Evolutionary conservation across 306 rosid species (phyloP).

Genomic region (Ochetophila trinervis): DNA sequence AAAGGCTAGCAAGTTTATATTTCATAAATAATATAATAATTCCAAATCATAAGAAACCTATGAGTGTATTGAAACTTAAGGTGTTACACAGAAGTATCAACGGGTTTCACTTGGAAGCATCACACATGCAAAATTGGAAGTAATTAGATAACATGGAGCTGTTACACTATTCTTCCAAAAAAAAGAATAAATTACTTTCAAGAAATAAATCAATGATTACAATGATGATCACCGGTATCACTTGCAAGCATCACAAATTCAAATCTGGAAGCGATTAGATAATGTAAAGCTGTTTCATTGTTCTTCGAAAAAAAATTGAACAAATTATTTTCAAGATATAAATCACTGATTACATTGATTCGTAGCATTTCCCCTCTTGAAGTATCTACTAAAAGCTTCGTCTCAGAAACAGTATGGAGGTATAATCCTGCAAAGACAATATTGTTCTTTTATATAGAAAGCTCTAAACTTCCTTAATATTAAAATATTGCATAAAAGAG

Average conservation of each 20-base stretch:
- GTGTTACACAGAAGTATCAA: not conserved
- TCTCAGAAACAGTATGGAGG: conserved; percentile 70
- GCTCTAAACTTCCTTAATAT: no score
- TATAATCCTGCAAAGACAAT: conserved; percentile 52
- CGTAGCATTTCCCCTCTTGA: conserved; percentile 75
- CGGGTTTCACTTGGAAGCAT: not conserved
- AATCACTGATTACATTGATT: conserved; percentile 55
- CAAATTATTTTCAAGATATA: not conserved
- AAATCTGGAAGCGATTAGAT: conserved; percentile 5
- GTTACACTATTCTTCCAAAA: conserved; percentile 6
- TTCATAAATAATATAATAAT: not conserved
- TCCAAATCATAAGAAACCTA: conserved; percentile 10
- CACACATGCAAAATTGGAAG: not conserved
- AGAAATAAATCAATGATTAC: not conserved
- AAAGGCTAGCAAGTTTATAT: not conserved
- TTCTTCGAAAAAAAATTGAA: not conserved
- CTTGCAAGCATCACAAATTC: conserved; percentile 6
- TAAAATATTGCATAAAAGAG: no score
- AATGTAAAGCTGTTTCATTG: conserved; percentile 9
- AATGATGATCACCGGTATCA: not conserved
- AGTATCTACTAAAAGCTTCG: conserved; percentile 80
- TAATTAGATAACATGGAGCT: conserved; percentile 18
- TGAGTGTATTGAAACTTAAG: conserved; percentile 1
- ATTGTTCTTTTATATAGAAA: conserved; percentile 3
- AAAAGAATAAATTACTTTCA: conserved; percentile 6